Conservation (phyloP, 495 filamentous ascomycete species). For the Wilcoxina mikolae region DNA sequence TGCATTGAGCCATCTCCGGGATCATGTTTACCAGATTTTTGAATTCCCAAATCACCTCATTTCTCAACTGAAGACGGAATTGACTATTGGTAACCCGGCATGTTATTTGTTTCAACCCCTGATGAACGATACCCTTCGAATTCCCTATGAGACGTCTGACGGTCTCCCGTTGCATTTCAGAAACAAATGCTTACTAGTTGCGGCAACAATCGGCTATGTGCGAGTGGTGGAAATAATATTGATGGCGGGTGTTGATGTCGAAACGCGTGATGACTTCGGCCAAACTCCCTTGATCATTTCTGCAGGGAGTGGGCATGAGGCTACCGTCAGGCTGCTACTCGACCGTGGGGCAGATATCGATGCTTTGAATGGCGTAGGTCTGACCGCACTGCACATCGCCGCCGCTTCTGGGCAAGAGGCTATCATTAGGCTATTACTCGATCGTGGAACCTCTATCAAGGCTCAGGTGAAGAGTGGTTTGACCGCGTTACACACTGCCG, state of each 20-base stretch:
- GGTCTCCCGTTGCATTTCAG: too few species aligned
- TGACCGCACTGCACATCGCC: neutral
- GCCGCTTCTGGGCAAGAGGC: neutral
- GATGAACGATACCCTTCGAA: too few species aligned
- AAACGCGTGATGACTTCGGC: too few species aligned
- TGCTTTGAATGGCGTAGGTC: neutral
- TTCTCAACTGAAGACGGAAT: neutral
- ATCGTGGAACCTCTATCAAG: neutral
- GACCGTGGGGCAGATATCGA: too few species aligned
- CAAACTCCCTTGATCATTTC: too few species aligned
- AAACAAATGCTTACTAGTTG: too few species aligned
- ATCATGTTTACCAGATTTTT: neutral
- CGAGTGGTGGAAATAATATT: too few species aligned
- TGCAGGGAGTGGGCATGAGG: too few species aligned
- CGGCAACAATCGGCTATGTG: too few species aligned
- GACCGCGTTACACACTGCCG: neutral
- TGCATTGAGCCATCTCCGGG: neutral
- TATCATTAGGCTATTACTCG: neutral
- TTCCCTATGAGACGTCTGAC: too few species aligned
- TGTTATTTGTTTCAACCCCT: neutral
- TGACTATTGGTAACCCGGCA: neutral
- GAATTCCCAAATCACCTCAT: neutral
- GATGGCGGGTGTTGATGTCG: too few species aligned
- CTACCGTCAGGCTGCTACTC: too few species aligned
- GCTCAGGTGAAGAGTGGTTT: neutral